Conservation (phyloP, 2,329 filamentous ascomycete species). For the Penicillium fuscoglaucum region DNA sequence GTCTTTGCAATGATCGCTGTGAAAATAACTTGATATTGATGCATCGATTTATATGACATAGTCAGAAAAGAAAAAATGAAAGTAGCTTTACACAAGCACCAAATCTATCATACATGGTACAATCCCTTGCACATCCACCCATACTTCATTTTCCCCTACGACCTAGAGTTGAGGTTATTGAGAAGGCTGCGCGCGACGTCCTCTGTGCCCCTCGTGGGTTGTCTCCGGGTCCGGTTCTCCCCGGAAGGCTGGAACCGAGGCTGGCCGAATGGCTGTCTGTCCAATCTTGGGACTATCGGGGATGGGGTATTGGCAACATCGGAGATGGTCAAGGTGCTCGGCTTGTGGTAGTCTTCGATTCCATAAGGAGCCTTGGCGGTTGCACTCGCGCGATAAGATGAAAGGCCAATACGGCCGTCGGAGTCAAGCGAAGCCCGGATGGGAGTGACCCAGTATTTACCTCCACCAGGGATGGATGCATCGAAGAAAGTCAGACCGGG, state of each 20-base stretch:
- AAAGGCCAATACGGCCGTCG: constrained; percentile 46
- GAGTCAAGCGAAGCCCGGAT: constrained; percentile 49
- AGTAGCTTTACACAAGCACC: constrained; percentile 33
- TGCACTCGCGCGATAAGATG: constrained; percentile 35
- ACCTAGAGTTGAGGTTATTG: constrained; percentile 29
- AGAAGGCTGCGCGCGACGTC: constrained; percentile 36
- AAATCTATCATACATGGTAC: constrained; percentile 37
- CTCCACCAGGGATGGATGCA: constrained; percentile 50
- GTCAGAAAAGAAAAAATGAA: constrained; percentile 23
- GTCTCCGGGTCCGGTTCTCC: constrained; percentile 2
- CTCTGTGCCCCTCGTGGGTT: constrained; percentile 25
- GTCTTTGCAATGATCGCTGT: neutral
- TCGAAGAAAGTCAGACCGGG: constrained; percentile 48
- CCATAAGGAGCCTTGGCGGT: constrained; percentile 38
- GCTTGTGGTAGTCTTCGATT: constrained; percentile 38
- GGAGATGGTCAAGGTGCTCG: constrained; percentile 28
- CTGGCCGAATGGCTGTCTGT: constrained; percentile 22
- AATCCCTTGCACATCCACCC: constrained; percentile 21
- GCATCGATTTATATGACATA: constrained; percentile 29
- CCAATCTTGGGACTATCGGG: constrained; percentile 34
- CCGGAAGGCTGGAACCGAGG: constrained; percentile 18
- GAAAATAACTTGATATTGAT: constrained; percentile 18
- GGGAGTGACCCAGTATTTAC: constrained; percentile 55
- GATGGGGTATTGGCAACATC: constrained; percentile 28
- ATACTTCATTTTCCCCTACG: constrained; percentile 5